Percentiles rank a stretch among this genome's conserved stretches.
Conservation (phyloP, 2,329 filamentous ascomycete genomes). For the Fusarium sacchari region DNA sequence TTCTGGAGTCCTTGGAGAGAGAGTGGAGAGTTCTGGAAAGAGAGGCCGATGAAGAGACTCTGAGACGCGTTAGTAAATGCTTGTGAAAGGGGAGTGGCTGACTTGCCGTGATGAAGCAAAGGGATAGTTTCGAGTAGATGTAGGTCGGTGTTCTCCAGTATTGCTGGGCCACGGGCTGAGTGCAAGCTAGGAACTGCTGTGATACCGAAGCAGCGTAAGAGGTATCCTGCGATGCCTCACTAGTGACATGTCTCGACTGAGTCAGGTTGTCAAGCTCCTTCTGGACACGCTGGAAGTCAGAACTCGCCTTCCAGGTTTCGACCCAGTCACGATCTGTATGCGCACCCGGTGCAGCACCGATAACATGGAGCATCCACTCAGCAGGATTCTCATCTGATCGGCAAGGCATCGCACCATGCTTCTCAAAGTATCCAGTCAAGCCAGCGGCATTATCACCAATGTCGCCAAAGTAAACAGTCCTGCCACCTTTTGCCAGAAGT, state of each 20-base stretch:
- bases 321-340: constrained; percentile 70
- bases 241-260: accelerated
- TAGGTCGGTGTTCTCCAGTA: constrained; percentile 91
- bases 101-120: constrained; percentile 49
- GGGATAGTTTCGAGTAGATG: constrained; percentile 80
- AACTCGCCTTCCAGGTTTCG: constrained; percentile 65
- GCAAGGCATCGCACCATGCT: constrained; percentile 72
- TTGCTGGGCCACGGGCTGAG: constrained; percentile 79
- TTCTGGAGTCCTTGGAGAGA: constrained; percentile 73
- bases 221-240: not conserved
- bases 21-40: constrained; percentile 78
- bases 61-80: constrained; percentile 48
- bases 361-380: constrained; percentile 50
- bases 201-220: constrained; percentile 63
- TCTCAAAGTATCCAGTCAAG: constrained; percentile 78
- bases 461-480: constrained; percentile 51
- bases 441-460: constrained; percentile 75
- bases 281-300: constrained; percentile 64
- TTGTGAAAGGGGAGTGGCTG: accelerated
- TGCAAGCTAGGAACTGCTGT: constrained; percentile 72
- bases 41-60: constrained; percentile 81
- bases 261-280: constrained; percentile 63
- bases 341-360: constrained; percentile 60
- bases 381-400: constrained; percentile 77
- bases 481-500: constrained; percentile 46